Percentiles rank a stretch among this genome's conserved stretches.
phyloP scores from a whole-genome alignment of 495 filamentous ascomycete genomes.

The Aspergillus ellipticus region DNA sequence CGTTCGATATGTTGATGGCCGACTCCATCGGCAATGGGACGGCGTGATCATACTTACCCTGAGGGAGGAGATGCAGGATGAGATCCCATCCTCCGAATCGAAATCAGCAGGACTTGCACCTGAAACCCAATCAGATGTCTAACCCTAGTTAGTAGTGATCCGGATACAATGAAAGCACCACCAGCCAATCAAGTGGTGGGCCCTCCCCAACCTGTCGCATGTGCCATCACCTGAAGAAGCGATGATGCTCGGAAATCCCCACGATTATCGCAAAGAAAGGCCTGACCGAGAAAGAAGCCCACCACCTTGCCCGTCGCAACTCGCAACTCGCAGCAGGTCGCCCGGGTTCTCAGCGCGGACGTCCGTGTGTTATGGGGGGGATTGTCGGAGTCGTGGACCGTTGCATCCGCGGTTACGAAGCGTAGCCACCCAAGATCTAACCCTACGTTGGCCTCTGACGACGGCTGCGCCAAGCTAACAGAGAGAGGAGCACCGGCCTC shows the following conservation, averaged over 20 bases:
- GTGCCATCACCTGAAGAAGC: neutral
- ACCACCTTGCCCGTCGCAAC: no score
- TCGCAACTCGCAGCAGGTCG: no score
- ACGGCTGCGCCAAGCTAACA: neutral
- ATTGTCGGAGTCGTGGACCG: neutral
- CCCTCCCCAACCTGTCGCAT: neutral
- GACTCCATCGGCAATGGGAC: no score
- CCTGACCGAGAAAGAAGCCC: neutral
- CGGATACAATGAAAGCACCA: neutral
- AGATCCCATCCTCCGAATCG: neutral
- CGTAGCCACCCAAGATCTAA: neutral
- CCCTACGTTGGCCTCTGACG: neutral
- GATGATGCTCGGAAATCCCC: neutral
- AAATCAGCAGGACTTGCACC: neutral
- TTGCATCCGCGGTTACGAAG: conserved; percentile 3
- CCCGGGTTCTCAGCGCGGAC: neutral
- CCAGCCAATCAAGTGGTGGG: neutral
- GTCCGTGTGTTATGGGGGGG: neutral
- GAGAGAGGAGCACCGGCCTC: neutral
- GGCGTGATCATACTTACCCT: no score
- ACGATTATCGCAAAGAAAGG: neutral
- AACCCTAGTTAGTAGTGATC: neutral
- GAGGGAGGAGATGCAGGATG: neutral
- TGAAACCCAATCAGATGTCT: neutral
- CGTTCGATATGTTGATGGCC: no score